phyloP scores from a whole-genome alignment of 192 early-diverging fungal species.

The Podila epigama region DNA sequence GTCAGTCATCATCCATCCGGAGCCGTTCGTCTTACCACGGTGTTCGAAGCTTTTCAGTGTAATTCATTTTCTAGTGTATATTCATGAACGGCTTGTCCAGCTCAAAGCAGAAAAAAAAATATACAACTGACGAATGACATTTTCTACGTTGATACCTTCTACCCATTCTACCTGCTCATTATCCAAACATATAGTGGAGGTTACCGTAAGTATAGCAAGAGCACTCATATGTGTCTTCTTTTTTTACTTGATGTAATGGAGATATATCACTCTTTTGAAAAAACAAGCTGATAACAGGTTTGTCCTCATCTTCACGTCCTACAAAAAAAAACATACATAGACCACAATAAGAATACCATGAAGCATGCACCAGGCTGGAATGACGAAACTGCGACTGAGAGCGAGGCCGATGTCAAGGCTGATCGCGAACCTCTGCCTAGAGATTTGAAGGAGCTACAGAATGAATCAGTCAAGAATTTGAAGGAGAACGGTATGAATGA shows the following conservation, averaged over 20 bases:
- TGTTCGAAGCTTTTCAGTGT: background rate
- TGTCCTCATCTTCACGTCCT: background rate
- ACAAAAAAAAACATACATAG: background rate
- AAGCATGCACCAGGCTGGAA: conserved; percentile 40
- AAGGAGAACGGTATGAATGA: background rate
- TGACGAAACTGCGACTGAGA: conserved; percentile 17
- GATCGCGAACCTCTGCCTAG: conserved; percentile 25
- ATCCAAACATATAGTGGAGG: background rate
- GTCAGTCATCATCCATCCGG: background rate
- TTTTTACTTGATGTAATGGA: background rate
- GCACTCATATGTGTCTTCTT: background rate
- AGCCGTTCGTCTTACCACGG: background rate
- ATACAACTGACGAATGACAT: background rate
- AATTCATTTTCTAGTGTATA: background rate
- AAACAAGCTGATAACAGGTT: too few species aligned
- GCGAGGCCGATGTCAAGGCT: conserved; percentile 42
- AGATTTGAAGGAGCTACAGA: conserved; percentile 16
- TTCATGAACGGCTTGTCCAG: background rate
- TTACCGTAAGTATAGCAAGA: background rate
- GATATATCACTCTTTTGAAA: too few species aligned
- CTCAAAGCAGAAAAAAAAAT: background rate
- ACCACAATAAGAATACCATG: conserved; percentile 7
- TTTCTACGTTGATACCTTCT: background rate
- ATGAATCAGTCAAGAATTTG: conserved; percentile 8
- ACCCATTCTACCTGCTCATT: background rate